phyloP scores from a whole-genome alignment of 441 rosid genomes.

The Erodium texanum region DNA sequence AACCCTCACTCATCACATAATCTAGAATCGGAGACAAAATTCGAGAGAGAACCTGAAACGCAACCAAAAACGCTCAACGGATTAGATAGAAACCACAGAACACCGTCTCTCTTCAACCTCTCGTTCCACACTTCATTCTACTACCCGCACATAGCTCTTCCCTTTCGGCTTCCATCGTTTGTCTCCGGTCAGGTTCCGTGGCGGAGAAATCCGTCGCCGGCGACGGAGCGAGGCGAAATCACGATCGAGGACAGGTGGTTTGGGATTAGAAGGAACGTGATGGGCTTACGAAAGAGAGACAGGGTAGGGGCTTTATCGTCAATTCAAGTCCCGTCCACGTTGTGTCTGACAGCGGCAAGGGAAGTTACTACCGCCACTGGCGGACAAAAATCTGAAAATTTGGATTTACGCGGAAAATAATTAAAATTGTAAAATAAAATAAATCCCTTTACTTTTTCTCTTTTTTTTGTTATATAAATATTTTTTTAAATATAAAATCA shows the following conservation, averaged over 20 bases:
- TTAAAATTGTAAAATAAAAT: no score
- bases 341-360: conserved; percentile 10
- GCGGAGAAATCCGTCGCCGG: neutral
- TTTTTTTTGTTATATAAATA: neutral
- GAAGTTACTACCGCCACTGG: conserved; percentile 3
- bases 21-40: neutral
- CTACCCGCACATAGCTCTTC: neutral
- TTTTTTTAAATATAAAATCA: no score
- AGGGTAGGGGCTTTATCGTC: neutral
- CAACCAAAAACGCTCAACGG: neutral
- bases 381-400: neutral
- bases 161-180: neutral
- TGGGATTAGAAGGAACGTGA: neutral
- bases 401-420: no score
- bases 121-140: neutral
- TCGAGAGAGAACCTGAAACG: conserved; percentile 8
- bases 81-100: neutral
- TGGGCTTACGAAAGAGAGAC: neutral
- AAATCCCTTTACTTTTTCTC: no score
- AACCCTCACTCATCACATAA: neutral
- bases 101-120: neutral
- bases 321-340: neutral
- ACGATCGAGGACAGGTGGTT: conserved; percentile 10
- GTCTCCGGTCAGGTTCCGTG: neutral
- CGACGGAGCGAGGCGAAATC: conserved; percentile 1